Base-by-base conservation (phyloP, 83 land plant genomes). In the Picea mariana region DNA sequence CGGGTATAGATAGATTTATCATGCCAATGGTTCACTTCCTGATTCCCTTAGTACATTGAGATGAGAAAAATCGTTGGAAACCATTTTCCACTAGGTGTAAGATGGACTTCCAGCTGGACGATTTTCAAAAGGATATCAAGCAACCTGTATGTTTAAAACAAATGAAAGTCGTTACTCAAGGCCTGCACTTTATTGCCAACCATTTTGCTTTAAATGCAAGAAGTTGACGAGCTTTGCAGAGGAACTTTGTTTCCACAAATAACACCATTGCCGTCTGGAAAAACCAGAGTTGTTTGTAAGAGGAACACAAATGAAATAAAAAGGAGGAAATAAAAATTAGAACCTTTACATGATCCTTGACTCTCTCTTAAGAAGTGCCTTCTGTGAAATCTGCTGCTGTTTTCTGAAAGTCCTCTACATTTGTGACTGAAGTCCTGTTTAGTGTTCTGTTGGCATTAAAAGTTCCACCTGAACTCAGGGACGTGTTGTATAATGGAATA, bases 401-500 rank as follows among this genome's bases (percentile, higher is more conserved):
- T 73, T 73, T 73, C 24, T 73, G 55, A 44, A n/a, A 73, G 15
- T 44, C 77, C 52, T 12, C 58, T 9, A 20, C 21, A 58, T 44
- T 73, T 73, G 77, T 20, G 58, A 13, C 47, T 73, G 77, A 73
- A 73, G 55, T 42, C 47, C 77, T 73, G 40, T 73, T 73, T 44
- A 58, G 77, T 20, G 77, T 73, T 24, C 77, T 73, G 55, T 73
- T 73, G 9, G 77, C 42, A 73, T 44, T 73, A 58, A 38, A 73
- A 40, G 12, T 44, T 73, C 77, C 77, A 73, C 77, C 77, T 73
- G 58, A 73, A n/a, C 47, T 73, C 24, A 73, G 55, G 77, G 55
- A 17, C 18, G 77, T 44, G 21, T 73, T 73, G 60, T 85, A 80
- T 58, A 78, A 38, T n/a, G 93, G 82, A 83, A 83, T 82, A 68